Evolutionary conservation across 768 basidiomycete genomes (phyloP), one percentile per base, ranked within the genome.

Genomic region (Ramaria rubella): DNA sequence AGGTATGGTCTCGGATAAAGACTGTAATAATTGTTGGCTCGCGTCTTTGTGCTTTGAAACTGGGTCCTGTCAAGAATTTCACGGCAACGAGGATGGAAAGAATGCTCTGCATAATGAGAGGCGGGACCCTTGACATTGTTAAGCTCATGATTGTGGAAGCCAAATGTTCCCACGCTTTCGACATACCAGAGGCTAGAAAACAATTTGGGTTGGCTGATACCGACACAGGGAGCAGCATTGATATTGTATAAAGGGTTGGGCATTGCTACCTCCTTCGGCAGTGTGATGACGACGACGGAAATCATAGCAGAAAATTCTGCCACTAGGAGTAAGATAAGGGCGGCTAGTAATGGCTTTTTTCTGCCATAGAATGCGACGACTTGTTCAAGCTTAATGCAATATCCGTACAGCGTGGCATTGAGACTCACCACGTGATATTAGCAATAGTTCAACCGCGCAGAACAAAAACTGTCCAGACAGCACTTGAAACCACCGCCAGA

Each of bases 31-130:
- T 9, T 11, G 9, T 17, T 23, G 44, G 23, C 26, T 23, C 15
- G 9, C 29, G n/a, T n/a, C 21, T 8, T 11, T 51, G 21, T 11
- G 30, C 9, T 7, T 51, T 27, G 17, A 9, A 27, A 12, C 30
- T 46, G 11, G 12, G 44, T 46, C 31, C 29, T 51, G 49, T n/a
- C n/a, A 51, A 14, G 26, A 23, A 27, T 51, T 51, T 51, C 49
- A 12, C 15, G 17, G 49, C 49, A 23, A 51, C 49, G 17, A 51
- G 23, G 27, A 23, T 21, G n/a, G 38, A 42, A 12, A 54, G 21
- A 5, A 45, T 43, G 26, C 24, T 54, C 43, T 54, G 52, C 52
- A 54, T 54, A 8, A 54, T 54, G 12, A 54, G 52, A 21, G 52
- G 24, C 14, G 52, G 52, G 26, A 43, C 27, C 52, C 52, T 54